These are phyloP conservation scores for Polysphondylium violaceum DNA, from an alignment of 78 protist genomes.

Conservation along the genomic window DNA sequence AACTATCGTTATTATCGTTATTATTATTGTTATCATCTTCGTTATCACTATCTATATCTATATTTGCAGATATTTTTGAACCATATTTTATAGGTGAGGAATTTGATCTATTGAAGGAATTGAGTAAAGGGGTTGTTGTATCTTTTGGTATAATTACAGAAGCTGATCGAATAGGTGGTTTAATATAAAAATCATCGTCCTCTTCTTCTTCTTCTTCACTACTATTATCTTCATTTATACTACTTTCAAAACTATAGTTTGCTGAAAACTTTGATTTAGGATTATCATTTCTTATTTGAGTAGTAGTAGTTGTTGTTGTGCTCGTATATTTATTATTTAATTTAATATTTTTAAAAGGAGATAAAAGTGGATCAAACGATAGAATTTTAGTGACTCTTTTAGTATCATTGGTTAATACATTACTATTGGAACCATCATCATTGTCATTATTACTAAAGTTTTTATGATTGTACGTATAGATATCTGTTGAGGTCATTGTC, in stretches of 20 bases:
- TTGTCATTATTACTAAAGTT: no score
- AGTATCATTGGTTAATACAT: no score
- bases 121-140: neutral
- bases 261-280: neutral
- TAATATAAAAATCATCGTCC: neutral
- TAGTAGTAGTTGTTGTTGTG: neutral
- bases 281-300: neutral
- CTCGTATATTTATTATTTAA: neutral
- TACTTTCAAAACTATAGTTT: neutral
- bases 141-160: neutral
- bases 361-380: conserved; percentile 9
- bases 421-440: no score
- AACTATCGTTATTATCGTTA: neutral
- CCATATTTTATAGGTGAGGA: no score
- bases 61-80: neutral
- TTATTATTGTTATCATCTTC: neutral
- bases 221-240: neutral
- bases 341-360: conserved; percentile 13
- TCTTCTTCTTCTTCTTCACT: neutral
- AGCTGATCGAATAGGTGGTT: no score
- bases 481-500: no score
- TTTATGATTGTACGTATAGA: no score
- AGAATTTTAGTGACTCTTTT: no score
- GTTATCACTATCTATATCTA: neutral
- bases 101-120: neutral